Evolutionary conservation across 2,329 filamentous ascomycete genomes (phyloP).

Genomic region (Trichothecium roseum): DNA sequence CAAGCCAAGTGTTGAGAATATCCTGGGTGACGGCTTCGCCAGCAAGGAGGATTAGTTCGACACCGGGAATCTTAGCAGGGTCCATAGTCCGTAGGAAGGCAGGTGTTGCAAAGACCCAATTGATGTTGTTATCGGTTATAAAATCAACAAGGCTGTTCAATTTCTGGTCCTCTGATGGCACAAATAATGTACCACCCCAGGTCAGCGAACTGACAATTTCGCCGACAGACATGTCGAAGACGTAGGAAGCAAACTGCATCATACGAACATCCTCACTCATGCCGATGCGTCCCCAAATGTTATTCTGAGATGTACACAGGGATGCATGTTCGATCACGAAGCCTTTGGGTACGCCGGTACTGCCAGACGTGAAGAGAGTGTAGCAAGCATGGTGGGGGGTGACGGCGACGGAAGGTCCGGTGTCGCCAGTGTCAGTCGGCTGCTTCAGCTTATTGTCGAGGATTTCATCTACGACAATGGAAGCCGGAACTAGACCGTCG

Average conservation of each 20-base stretch:
- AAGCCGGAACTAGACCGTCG: too few species aligned
- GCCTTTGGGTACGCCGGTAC: conserved; percentile 13
- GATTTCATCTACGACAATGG: too few species aligned
- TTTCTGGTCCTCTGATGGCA: conserved; percentile 22
- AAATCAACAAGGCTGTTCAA: conserved; percentile 4
- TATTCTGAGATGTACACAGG: conserved; percentile 9
- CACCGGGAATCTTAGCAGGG: neutral
- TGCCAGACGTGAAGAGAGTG: conserved; percentile 13
- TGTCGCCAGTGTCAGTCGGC: too few species aligned
- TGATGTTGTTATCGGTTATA: neutral
- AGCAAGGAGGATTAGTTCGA: conserved; percentile 4
- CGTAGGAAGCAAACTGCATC: conserved; percentile 20
- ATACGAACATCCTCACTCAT: conserved; percentile 7
- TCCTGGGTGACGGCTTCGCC: conserved; percentile 5
- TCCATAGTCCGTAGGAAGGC: neutral
- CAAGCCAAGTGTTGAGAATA: conserved; percentile 5
- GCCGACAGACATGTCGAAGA: conserved; percentile 18
- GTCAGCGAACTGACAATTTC: conserved; percentile 10
- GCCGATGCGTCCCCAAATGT: conserved; percentile 6
- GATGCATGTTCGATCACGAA: conserved; percentile 8
- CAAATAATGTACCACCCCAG: conserved; percentile 16
- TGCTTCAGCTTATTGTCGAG: too few species aligned
- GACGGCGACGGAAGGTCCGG: too few species aligned
- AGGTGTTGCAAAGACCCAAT: conserved; percentile 1
- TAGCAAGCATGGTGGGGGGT: conserved; percentile 5